Evolutionary conservation across 345 rosid genomes (phyloP).

Genomic region (Pugionium cornutum): DNA sequence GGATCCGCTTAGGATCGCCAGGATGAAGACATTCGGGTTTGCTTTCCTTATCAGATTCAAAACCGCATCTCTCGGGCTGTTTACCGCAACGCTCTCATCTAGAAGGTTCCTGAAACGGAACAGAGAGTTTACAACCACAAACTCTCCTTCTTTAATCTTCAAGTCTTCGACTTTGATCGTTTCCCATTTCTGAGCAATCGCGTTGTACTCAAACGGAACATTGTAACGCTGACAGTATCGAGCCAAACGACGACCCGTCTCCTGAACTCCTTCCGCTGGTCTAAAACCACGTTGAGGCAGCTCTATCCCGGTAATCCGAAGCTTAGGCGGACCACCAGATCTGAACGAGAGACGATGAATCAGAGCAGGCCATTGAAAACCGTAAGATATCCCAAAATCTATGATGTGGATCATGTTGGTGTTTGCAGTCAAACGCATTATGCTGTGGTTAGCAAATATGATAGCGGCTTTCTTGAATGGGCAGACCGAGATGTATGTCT

Average conservation of each 20-base stretch:
- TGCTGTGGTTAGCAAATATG: conserved; percentile 58
- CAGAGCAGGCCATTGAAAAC: conserved; percentile 82
- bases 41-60: conserved; percentile 57
- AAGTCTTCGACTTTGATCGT: conserved; percentile 60
- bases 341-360: conserved; percentile 59
- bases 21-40: conserved; percentile 59
- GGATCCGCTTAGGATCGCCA: conserved; percentile 51
- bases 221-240: conserved; percentile 59
- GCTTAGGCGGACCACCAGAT: conserved; percentile 69
- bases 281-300: conserved; percentile 76
- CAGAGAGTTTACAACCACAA: conserved; percentile 61
- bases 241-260: conserved; percentile 72
- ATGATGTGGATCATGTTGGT: conserved; percentile 62
- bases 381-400: conserved; percentile 79
- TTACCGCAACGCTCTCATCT: conserved; percentile 59
- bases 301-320: conserved; percentile 83
- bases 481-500: conserved; percentile 48
- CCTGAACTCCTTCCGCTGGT: conserved; percentile 68
- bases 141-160: conserved; percentile 51
- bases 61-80: conserved; percentile 64
- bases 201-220: conserved; percentile 76
- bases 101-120: conserved; percentile 62
- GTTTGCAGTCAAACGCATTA: conserved; percentile 48
- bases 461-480: conserved; percentile 66
- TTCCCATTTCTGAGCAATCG: conserved; percentile 78